phyloP scores from a whole-genome alignment of 352 stramenopile genomes.

The Labyrinthula sp. region DNA sequence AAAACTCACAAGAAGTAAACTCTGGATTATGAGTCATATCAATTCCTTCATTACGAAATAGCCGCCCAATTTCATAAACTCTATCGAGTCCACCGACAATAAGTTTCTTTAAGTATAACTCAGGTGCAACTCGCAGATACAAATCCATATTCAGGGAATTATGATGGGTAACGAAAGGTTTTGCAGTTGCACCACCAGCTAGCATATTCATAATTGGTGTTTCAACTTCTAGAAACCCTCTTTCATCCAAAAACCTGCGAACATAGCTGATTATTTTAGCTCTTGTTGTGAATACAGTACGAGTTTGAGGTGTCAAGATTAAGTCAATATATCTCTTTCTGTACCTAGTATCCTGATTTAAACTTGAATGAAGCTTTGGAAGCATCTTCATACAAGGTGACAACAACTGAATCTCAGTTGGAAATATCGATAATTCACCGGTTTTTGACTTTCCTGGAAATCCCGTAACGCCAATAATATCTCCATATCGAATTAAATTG shows the following conservation, averaged over 20 bases:
- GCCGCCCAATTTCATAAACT: slow-evolving; percentile 92
- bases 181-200: slow-evolving; percentile 77
- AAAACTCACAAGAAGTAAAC: slow-evolving; percentile 98
- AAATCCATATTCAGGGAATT: slow-evolving; percentile 83
- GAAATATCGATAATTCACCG: slow-evolving; percentile 89
- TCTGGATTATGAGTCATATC: slow-evolving; percentile 96
- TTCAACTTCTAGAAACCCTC: slow-evolving; percentile 74
- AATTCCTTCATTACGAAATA: slow-evolving; percentile 94
- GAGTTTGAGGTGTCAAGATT: slow-evolving; percentile 61
- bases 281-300: slow-evolving; percentile 71
- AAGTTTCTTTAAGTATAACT: slow-evolving; percentile 91
- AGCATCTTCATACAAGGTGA: slow-evolving; percentile 92
- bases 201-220: slow-evolving; percentile 97
- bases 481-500: slow-evolving; percentile 65
- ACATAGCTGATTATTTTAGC: slow-evolving; percentile 63
- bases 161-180: slow-evolving; percentile 91
- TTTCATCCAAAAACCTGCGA: slow-evolving; percentile 54
- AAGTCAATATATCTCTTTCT: slow-evolving; percentile 94
- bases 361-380: slow-evolving; percentile 42
- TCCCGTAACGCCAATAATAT: slow-evolving; percentile 82
- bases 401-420: slow-evolving; percentile 62
- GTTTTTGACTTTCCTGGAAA: slow-evolving; percentile 86
- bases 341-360: slow-evolving; percentile 82
- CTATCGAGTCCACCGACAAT: slow-evolving; percentile 82
- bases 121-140: slow-evolving; percentile 74